These are phyloP conservation scores for Rhizophora apiculata DNA, from an alignment of 345 rosid species.

Conservation along the genomic window DNA sequence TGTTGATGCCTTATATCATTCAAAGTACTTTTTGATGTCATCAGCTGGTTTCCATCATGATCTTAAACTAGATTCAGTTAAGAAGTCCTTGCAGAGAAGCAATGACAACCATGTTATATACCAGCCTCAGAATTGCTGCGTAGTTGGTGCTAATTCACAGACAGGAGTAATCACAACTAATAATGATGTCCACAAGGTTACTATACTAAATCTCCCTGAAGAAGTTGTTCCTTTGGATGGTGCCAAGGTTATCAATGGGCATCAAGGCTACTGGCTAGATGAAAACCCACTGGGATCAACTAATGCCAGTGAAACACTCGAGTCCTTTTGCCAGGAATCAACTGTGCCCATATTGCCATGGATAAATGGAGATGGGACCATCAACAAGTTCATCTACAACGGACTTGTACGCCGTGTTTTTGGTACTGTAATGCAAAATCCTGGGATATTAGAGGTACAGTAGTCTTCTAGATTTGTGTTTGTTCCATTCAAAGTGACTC, in stretches of 20 bases:
- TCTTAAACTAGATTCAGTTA: conserved; percentile 27
- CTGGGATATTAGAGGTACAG: conserved; percentile 81
- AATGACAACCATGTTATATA: conserved; percentile 21
- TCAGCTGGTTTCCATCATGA: conserved; percentile 31
- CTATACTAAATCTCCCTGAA: conserved; percentile 87
- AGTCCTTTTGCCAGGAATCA: conserved; percentile 29
- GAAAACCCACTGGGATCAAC: conserved; percentile 18
- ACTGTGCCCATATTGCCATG: conserved; percentile 74
- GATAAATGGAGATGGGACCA: conserved; percentile 86
- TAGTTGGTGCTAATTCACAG: conserved; percentile 26
- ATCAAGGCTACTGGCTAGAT: conserved; percentile 30
- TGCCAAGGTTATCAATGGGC: conserved; percentile 27
- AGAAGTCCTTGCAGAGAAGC: conserved; percentile 33
- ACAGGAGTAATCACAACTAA: conserved; percentile 21
- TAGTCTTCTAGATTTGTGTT: conserved; percentile 12
- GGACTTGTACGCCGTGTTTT: conserved; percentile 81
- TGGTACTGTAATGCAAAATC: conserved; percentile 84
- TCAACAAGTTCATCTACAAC: conserved; percentile 56
- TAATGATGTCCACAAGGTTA: conserved; percentile 63
- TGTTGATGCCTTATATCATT: conserved; percentile 73
- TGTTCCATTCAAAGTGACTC: background rate
- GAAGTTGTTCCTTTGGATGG: conserved; percentile 33
- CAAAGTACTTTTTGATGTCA: conserved; percentile 72
- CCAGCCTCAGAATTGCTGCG: conserved; percentile 30
- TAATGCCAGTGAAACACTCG: conserved; percentile 20